A percentile compares a stretch with the other conserved stretches of the same genome.
Conservation (phyloP, 106 monocot genomes). For the Triglochin maritima region DNA sequence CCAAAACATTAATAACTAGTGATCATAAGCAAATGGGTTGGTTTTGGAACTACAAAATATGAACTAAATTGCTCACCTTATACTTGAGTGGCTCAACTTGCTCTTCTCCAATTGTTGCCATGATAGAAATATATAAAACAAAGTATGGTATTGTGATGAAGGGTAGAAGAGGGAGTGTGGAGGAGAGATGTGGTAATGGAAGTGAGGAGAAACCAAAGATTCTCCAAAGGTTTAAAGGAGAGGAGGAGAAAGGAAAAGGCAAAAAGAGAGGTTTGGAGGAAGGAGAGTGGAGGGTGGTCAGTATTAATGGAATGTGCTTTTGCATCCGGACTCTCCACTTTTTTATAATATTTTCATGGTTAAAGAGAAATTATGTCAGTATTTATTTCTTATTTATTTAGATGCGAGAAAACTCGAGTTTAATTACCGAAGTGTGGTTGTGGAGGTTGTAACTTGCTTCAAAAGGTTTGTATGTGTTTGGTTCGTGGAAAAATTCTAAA, state of each 20-base stretch:
- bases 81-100: slow-evolving; percentile 10
- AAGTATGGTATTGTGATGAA: not conserved
- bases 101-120: slow-evolving; percentile 6
- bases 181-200: not conserved
- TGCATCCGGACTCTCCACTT: not conserved
- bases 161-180: not conserved
- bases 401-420: no score
- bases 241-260: not conserved
- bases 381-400: no score
- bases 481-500: no score
- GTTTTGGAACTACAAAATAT: not conserved
- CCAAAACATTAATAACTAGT: not conserved
- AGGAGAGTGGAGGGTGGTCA: not conserved
- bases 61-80: slow-evolving; percentile 7
- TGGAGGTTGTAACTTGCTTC: no score
- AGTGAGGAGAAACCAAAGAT: not conserved
- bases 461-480: no score
- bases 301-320: not conserved
- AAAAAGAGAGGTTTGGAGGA: not conserved
- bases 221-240: not conserved
- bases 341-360: no score
- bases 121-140: not conserved
- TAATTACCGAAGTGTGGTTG: no score
- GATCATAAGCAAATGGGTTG: not conserved
- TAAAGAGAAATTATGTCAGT: no score